Evolutionary conservation across 2,329 filamentous ascomycete species (phyloP), one percentile per base, ranked within the genome.

Genomic region (Paracoccidioides brasiliensis): DNA sequence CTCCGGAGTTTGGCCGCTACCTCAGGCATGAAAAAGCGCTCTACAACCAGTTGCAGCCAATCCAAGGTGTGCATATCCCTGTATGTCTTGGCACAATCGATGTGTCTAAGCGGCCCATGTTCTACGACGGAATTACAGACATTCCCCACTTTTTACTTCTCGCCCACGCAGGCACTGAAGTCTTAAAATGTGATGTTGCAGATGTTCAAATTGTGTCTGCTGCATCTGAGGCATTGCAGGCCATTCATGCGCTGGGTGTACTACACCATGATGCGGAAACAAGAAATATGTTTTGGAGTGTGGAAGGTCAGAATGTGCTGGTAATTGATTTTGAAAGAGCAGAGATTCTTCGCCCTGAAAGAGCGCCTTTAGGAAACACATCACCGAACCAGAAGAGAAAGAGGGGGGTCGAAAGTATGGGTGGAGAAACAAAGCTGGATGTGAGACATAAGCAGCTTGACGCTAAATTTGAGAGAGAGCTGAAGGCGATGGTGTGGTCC

Each of bases 1-100:
- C 52, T 3, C 4, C 14, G 8, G 54, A 37, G n/a, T 60, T 55
- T 56, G 12, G 32, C 3, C 30, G 42, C 9, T 55, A 57, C 54
- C 52, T 63, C n/a, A 42, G 15, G 28, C 55, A 57, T 54, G 61
- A 64, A 55, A 49, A 55, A 5, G 32, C 50, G 7, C 48, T 64
- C 33, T 64, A 64, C 48, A 9, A 56, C 14, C 53, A 37, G 3
- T 56, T 63, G 4, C 43, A 30, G 6, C 46, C 55, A 22, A 45
- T 64, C 33, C 61, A 64, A 41, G 62, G 60, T 32, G 8, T 50
- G 8, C 50, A 55, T 40, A 32, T 58, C 8, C 62, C 62, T 52
- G 57, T 64, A 28, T 62, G 52, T 40, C 54, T 64, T 12, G 62
- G 60, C 28, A 61, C 22, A 4, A 46, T 63, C 22, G 57, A 60